Evolutionary conservation across 2,329 filamentous ascomycete genomes (phyloP).

Genomic region (Pseudofabraea citricarpa): DNA sequence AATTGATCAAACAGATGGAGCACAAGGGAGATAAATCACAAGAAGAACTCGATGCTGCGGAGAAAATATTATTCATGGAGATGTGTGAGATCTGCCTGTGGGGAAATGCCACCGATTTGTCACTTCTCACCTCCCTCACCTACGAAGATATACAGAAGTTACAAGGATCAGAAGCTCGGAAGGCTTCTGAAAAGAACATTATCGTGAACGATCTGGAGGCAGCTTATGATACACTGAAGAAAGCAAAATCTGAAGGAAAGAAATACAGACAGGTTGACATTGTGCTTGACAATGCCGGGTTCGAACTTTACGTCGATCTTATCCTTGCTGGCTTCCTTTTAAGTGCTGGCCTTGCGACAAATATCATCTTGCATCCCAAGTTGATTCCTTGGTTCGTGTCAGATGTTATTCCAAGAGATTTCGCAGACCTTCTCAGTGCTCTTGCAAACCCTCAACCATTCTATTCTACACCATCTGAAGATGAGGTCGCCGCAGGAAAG

Average conservation of each 20-base stretch:
- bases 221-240: constrained; percentile 65
- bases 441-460: constrained; percentile 74
- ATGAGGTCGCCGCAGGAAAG: constrained; percentile 52
- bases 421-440: constrained; percentile 73
- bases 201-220: constrained; percentile 76
- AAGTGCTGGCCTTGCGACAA: constrained; percentile 77
- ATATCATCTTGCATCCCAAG: constrained; percentile 87
- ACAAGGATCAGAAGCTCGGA: constrained; percentile 82
- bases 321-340: constrained; percentile 88
- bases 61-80: constrained; percentile 77
- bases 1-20: constrained; percentile 64
- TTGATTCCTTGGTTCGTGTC: constrained; percentile 98
- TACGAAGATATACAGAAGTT: constrained; percentile 97
- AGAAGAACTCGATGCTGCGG: constrained; percentile 49
- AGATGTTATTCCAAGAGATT: constrained; percentile 85
- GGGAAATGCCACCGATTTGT: constrained; percentile 95
- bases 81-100: constrained; percentile 97
- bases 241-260: constrained; percentile 58
- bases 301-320: constrained; percentile 94
- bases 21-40: constrained; percentile 32
- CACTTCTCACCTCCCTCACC: constrained; percentile 80
- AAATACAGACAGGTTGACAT: constrained; percentile 81
- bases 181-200: constrained; percentile 86
- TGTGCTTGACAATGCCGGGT: constrained; percentile 94
- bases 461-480: constrained; percentile 70